phyloP scores from a whole-genome alignment of 2,329 filamentous ascomycete species.

The Ophiostoma pallidulum region DNA sequence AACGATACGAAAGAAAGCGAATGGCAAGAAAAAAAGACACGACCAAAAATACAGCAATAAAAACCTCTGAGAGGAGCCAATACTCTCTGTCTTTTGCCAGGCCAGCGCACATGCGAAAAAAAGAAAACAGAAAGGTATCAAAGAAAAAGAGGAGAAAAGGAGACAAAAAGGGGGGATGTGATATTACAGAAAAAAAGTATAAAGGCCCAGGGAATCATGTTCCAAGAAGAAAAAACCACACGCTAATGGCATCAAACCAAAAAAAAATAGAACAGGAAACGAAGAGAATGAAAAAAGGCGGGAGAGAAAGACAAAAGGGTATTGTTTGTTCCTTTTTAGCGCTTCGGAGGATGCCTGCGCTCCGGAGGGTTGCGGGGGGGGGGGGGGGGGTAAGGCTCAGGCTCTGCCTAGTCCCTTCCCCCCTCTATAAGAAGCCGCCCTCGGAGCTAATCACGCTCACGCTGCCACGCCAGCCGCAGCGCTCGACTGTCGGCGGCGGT shows the following conservation, averaged over 20 bases:
- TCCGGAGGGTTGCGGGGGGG: too few relatives aligned
- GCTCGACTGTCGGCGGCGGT: conserved; percentile 30
- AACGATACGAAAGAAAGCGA: neutral
- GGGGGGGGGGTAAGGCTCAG: too few relatives aligned
- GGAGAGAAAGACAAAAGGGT: neutral
- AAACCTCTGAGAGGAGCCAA: neutral
- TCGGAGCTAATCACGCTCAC: conserved; percentile 45
- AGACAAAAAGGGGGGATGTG: too few relatives aligned
- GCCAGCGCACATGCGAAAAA: neutral
- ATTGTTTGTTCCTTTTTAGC: too few relatives aligned
- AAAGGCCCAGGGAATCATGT: neutral
- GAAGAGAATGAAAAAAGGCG: neutral
- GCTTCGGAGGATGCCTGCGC: too few relatives aligned
- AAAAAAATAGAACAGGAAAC: neutral
- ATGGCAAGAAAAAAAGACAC: neutral
- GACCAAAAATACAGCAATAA: too few relatives aligned
- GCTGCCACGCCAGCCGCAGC: conserved; percentile 48
- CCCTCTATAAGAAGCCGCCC: conserved; percentile 47
- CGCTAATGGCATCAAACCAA: neutral
- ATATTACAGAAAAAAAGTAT: neutral
- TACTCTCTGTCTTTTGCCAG: neutral
- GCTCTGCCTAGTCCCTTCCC: too few relatives aligned
- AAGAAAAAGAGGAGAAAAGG: neutral
- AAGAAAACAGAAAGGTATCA: conserved; percentile 1
- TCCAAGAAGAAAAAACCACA: neutral